These are phyloP conservation scores for Salix arbutifolia DNA, from an alignment of 345 rosid species.

Conservation along the genomic window DNA sequence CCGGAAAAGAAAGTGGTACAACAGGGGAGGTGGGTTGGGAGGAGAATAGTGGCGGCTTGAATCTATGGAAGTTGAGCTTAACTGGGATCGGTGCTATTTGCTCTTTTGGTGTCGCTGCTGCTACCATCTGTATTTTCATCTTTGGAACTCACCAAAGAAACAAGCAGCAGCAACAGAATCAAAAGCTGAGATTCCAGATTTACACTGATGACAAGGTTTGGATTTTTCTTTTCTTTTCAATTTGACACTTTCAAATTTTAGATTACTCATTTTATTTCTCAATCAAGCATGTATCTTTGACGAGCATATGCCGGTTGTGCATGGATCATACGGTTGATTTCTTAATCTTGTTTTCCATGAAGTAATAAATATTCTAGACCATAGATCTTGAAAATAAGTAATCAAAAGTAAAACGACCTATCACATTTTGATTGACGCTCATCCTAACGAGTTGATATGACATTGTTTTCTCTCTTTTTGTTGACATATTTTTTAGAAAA, in stretches of 20 bases:
- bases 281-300: not conserved
- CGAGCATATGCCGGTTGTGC: not conserved
- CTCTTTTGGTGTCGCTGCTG: conserved; percentile 91
- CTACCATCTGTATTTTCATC: conserved; percentile 63
- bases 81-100: conserved; percentile 87
- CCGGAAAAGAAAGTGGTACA: not conserved
- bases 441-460: no score
- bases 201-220: conserved; percentile 74
- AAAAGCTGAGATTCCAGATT: conserved; percentile 57
- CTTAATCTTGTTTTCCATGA: conserved; percentile 4
- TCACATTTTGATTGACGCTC: not conserved
- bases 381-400: not conserved
- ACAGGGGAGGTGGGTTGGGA: conserved; percentile 37
- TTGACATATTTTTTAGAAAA: no score
- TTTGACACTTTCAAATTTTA: not conserved
- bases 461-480: not conserved
- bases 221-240: not conserved
- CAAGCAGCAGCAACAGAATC: conserved; percentile 43
- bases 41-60: conserved; percentile 37
- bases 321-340: conserved; percentile 1
- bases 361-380: not conserved
- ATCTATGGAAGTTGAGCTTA: conserved; percentile 75
- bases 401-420: not conserved
- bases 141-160: conserved; percentile 54
- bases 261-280: not conserved